phyloP scores from a whole-genome alignment of 768 basidiomycete genomes.

The Mycena galopus region DNA sequence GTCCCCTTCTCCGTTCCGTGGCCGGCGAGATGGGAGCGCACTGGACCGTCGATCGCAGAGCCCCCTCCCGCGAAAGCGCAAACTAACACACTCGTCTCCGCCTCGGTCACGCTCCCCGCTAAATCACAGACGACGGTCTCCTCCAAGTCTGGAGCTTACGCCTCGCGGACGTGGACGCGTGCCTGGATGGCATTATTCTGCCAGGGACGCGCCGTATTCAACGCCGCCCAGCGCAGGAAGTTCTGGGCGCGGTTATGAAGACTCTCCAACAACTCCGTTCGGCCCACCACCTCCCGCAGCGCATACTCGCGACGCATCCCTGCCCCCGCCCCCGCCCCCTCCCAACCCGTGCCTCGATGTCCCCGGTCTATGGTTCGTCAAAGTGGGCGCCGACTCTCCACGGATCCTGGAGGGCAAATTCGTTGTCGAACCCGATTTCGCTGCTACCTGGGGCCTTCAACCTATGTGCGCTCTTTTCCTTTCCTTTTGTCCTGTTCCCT shows the following conservation, averaged over 20 bases:
- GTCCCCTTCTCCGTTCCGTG: conserved; percentile 24
- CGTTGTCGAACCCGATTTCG: conserved; percentile 51
- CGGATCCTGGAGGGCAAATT: conserved; percentile 52
- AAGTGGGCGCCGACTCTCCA: conserved; percentile 47
- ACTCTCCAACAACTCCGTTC: conserved; percentile 15
- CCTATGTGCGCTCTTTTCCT: conserved; percentile 35
- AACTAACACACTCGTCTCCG: conserved; percentile 13
- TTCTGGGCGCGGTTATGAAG: background rate
- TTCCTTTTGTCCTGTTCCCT: no score
- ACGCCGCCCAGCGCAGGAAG: background rate
- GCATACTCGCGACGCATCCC: background rate
- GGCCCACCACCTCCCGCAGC: conserved; percentile 8
- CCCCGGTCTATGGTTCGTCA: conserved; percentile 58
- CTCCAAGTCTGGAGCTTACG: background rate
- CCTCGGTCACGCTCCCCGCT: conserved; percentile 6
- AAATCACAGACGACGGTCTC: background rate
- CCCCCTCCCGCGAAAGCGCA: conserved; percentile 20
- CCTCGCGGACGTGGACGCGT: background rate
- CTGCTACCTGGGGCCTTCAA: conserved; percentile 49
- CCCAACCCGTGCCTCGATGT: conserved; percentile 49
- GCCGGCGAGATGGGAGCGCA: conserved; percentile 4
- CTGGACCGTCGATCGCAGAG: conserved; percentile 14
- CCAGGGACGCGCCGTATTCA: background rate
- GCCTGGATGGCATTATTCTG: background rate
- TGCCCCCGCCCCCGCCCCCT: conserved; percentile 15